These are phyloP conservation scores for Fusarium sp. DNA, from an alignment of 2,329 filamentous ascomycete genomes.

Conservation along the genomic window DNA sequence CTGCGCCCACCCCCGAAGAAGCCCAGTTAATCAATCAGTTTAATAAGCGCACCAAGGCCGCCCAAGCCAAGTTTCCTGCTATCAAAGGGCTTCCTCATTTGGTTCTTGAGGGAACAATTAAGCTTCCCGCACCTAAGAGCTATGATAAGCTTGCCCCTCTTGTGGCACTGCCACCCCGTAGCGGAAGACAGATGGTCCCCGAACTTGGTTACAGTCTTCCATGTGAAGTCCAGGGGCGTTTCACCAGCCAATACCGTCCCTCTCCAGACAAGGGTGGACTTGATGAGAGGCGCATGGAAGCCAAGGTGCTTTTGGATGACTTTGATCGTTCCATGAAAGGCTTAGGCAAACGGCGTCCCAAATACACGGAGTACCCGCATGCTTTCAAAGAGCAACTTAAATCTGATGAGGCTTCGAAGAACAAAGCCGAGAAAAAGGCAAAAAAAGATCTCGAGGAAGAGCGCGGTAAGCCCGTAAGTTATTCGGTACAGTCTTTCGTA, in stretches of 20 bases:
- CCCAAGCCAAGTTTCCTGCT: conserved; percentile 50
- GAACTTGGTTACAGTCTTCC: conserved; percentile 52
- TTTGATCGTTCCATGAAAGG: conserved; percentile 54
- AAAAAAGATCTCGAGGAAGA: conserved; percentile 54
- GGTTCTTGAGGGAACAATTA: conserved; percentile 51
- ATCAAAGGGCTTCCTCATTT: conserved; percentile 53
- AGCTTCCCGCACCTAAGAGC: conserved; percentile 55
- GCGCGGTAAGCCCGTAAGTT: conserved; percentile 51
- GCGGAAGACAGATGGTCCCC: conserved; percentile 51
- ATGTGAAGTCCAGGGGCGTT: conserved; percentile 56
- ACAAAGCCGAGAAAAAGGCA: conserved; percentile 58
- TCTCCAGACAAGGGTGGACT: conserved; percentile 51
- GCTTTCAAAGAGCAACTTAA: conserved; percentile 58
- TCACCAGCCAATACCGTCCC: conserved; percentile 53
- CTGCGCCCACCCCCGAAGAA: conserved; percentile 48
- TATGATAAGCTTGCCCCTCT: conserved; percentile 57
- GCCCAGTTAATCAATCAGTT: conserved; percentile 50
- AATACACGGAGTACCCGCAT: conserved; percentile 59
- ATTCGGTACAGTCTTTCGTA: background rate
- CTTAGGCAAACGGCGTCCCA: conserved; percentile 55
- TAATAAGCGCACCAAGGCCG: conserved; percentile 49
- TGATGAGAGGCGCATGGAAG: conserved; percentile 54
- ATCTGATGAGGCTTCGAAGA: conserved; percentile 55
- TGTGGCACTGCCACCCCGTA: conserved; percentile 53
- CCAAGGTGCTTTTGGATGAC: conserved; percentile 51